These are phyloP conservation scores for Dactylorhiza incarnata DNA, from an alignment of 106 monocot species.

Conservation along the genomic window DNA sequence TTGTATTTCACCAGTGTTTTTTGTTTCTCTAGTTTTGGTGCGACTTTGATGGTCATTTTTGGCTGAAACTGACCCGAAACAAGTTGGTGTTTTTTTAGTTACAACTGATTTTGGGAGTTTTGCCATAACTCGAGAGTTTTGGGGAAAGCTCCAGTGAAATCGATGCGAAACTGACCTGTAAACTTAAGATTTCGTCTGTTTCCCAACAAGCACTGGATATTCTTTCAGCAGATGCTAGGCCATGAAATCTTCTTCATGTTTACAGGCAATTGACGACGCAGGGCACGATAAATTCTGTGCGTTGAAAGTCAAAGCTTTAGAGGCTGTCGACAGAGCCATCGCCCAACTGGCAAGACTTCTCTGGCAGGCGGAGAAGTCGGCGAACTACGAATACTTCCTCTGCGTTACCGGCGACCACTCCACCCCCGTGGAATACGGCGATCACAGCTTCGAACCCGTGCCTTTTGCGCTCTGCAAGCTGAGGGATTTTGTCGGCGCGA, in stretches of 20 bases:
- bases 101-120: too few species aligned
- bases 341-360: slow-evolving; percentile 70
- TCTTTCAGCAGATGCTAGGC: not conserved
- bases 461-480: slow-evolving; percentile 70
- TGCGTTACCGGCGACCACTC: slow-evolving; percentile 96
- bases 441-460: slow-evolving; percentile 94
- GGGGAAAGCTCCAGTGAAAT: too few species aligned
- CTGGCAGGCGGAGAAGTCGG: slow-evolving; percentile 65
- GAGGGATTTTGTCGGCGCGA: slow-evolving; percentile 46
- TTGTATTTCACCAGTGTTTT: too few species aligned
- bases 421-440: slow-evolving; percentile 92
- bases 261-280: slow-evolving; percentile 92
- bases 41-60: too few species aligned
- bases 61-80: too few species aligned
- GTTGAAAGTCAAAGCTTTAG: slow-evolving; percentile 68
- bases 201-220: not conserved
- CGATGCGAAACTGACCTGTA: too few species aligned
- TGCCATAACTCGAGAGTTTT: too few species aligned
- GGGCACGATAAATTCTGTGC: slow-evolving; percentile 87
- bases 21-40: too few species aligned
- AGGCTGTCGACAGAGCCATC: slow-evolving; percentile 81
- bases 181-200: not conserved
- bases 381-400: slow-evolving; percentile 54
- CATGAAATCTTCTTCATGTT: not conserved
- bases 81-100: too few species aligned